These are phyloP conservation scores for Lecanicillium sp. DNA, from an alignment of 2,329 filamentous ascomycete genomes.

Conservation along the genomic window DNA sequence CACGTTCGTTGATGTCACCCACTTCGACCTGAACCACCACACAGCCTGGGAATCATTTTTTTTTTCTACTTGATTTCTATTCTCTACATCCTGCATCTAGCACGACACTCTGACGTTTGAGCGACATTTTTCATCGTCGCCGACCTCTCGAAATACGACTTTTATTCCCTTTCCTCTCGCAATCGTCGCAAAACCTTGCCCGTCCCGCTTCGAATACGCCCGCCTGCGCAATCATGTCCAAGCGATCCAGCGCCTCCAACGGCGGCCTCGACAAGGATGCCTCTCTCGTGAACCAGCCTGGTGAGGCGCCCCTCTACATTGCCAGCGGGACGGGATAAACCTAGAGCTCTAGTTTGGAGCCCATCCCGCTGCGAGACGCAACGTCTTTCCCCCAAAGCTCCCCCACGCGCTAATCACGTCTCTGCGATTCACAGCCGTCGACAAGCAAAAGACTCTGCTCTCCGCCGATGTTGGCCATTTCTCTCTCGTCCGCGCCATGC, in stretches of 20 bases:
- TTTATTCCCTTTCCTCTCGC: too few species aligned
- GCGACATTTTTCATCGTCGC: too few species aligned
- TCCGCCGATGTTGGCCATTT: slow-evolving; percentile 68
- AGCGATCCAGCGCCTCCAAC: slow-evolving; percentile 42
- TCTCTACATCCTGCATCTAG: neutral
- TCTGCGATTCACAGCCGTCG: slow-evolving; percentile 42
- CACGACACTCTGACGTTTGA: too few species aligned
- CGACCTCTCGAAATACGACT: too few species aligned
- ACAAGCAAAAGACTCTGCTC: slow-evolving; percentile 73
- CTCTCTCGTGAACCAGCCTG: slow-evolving; percentile 24
- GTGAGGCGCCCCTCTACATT: slow-evolving; percentile 23
- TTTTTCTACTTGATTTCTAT: neutral
- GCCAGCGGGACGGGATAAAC: too few species aligned
- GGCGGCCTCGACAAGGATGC: slow-evolving; percentile 26
- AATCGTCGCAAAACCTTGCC: too few species aligned
- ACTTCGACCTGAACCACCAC: too few species aligned
- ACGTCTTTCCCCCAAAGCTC: neutral
- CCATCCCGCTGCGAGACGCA: too few species aligned
- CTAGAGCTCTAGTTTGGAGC: too few species aligned
- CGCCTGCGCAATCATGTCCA: slow-evolving; percentile 48
- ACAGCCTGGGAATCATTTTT: too few species aligned
- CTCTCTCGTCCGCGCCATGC: slow-evolving; percentile 60
- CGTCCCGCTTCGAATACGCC: neutral
- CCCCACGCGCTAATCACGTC: neutral
- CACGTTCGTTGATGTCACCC: slow-evolving; percentile 6